These are phyloP conservation scores for Bremia lactucae DNA, from an alignment of 352 stramenopile species.

Conservation along the genomic window DNA sequence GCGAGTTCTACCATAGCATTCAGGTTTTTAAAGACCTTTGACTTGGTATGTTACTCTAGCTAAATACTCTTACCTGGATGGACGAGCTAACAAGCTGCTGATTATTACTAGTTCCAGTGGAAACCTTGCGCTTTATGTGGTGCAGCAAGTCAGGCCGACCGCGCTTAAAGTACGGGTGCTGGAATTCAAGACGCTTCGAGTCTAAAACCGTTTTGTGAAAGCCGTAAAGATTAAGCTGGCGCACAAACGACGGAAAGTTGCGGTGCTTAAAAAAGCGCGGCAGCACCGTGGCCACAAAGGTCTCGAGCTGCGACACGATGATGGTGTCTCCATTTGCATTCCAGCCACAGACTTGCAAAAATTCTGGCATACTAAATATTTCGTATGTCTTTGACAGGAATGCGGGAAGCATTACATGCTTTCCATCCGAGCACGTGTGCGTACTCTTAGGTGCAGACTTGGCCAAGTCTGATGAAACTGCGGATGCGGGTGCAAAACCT, in stretches of 20 bases:
- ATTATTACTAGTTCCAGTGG: slow-evolving; percentile 36
- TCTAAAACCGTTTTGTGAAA: slow-evolving; percentile 90
- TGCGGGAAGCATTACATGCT: slow-evolving; percentile 78
- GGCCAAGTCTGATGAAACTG: slow-evolving; percentile 1
- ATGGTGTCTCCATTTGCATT: slow-evolving; percentile 86
- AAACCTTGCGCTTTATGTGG: slow-evolving; percentile 85
- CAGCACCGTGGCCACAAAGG: slow-evolving; percentile 77
- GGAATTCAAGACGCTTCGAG: slow-evolving; percentile 89
- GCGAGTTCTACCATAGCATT: slow-evolving; percentile 32
- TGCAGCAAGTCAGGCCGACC: slow-evolving; percentile 76
- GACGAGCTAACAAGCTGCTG: slow-evolving; percentile 43
- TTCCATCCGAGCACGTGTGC: slow-evolving; percentile 26
- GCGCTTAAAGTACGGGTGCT: slow-evolving; percentile 87
- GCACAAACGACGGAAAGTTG: slow-evolving; percentile 91
- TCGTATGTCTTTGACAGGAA: slow-evolving; percentile 92
- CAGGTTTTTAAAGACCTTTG: slow-evolving; percentile 1
- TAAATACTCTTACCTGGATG: slow-evolving; percentile 26
- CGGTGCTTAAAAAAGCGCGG: slow-evolving; percentile 88
- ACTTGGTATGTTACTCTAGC: not conserved
- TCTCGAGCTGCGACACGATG: slow-evolving; percentile 82
- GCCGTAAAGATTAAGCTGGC: slow-evolving; percentile 90
- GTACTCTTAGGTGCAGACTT: slow-evolving; percentile 7
- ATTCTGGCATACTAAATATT: slow-evolving; percentile 86
- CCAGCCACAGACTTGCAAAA: slow-evolving; percentile 83
- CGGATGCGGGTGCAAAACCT: slow-evolving; percentile 1